Percentiles rank a stretch among this genome's conserved stretches.
phyloP scores from a whole-genome alignment of 108 stramenopile species.

The Nannochloropsis salina region DNA sequence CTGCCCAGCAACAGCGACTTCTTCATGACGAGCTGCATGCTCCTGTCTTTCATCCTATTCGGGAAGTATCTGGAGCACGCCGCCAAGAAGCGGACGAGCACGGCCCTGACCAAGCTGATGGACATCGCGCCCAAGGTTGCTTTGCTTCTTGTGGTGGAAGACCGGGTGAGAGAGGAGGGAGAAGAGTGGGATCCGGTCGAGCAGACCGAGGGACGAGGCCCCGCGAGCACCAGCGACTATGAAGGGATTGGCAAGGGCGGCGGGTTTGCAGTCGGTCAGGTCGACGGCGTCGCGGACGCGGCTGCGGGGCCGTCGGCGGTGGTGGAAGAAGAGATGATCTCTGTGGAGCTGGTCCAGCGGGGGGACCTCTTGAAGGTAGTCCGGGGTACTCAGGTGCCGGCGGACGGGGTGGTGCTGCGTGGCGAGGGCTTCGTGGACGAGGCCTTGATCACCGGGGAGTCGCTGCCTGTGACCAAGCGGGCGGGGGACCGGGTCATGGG shows the following conservation, averaged over 20 bases:
- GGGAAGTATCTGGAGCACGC: conserved; percentile 73
- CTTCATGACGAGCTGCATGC: background rate
- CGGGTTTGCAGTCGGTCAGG: background rate
- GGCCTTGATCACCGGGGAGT: conserved; percentile 83
- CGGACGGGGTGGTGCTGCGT: conserved; percentile 77
- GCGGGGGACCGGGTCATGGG: conserved; percentile 26
- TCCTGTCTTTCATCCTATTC: conserved; percentile 56
- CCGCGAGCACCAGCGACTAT: background rate
- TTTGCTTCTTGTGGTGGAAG: conserved; percentile 21
- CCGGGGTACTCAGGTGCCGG: conserved; percentile 84
- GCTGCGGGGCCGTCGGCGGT: background rate
- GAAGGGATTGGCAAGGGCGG: background rate
- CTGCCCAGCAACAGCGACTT: background rate
- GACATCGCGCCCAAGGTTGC: conserved; percentile 26
- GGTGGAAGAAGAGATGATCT: conserved; percentile 47
- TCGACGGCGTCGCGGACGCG: background rate
- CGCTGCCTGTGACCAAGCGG: conserved; percentile 57
- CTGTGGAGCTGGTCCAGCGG: conserved; percentile 62
- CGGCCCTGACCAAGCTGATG: conserved; percentile 74
- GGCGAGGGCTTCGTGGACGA: conserved; percentile 80
- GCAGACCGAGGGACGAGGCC: too few species aligned
- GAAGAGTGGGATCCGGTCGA: background rate
- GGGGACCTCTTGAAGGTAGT: conserved; percentile 73
- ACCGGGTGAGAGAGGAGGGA: conserved; percentile 4
- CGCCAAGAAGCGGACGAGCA: conserved; percentile 77